Conservation (phyloP, 805 yeast species). For the Deakozyma indianensis region DNA sequence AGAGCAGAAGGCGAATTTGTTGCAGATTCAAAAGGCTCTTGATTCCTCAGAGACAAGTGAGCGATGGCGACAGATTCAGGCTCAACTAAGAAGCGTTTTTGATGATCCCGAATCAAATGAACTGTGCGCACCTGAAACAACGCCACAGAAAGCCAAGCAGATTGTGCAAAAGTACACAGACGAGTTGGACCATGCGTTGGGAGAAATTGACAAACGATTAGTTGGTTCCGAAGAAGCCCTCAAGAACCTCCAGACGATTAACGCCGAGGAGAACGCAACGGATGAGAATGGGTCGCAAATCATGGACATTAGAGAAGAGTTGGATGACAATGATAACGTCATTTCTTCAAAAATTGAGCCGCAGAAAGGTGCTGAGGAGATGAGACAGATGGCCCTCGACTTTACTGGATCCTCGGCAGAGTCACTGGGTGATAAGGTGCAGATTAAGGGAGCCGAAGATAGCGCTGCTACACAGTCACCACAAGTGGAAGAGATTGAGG, state of each 20-base stretch:
- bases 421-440: neutral
- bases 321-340: conserved; percentile 75
- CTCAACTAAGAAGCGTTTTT: neutral
- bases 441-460: neutral
- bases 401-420: neutral
- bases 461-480: neutral
- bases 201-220: conserved; percentile 6
- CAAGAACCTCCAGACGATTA: conserved; percentile 4
- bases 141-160: conserved; percentile 7
- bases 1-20: neutral
- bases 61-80: neutral
- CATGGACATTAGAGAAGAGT: conserved; percentile 71
- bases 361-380: conserved; percentile 4
- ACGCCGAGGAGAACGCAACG: conserved; percentile 13
- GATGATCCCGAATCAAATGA: neutral
- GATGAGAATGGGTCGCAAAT: conserved; percentile 43
- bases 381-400: neutral
- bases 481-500: neutral
- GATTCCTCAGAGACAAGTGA: neutral
- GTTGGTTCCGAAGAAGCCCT: conserved; percentile 9
- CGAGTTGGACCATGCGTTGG: conserved; percentile 6
- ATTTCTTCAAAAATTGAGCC: conserved; percentile 32
- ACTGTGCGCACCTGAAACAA: neutral
- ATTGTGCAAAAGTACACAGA: conserved; percentile 10
- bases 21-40: neutral